These are phyloP conservation scores for Bidens hawaiensis DNA, from an alignment of 140 eudicot genomes.

Conservation along the genomic window DNA sequence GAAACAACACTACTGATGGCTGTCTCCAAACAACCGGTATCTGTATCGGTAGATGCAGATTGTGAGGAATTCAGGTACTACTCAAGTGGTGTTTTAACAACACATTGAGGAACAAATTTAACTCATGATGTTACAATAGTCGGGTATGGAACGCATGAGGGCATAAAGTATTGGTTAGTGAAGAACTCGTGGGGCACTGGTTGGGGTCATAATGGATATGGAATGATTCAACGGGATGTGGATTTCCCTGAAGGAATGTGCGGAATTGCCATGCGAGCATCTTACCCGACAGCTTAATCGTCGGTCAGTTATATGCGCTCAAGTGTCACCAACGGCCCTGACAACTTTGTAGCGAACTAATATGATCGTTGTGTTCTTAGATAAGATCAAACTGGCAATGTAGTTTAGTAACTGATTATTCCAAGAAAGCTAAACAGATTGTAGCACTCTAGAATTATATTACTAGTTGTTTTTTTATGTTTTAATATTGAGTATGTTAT, in stretches of 20 bases:
- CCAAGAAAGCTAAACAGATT: background rate
- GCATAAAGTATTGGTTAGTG: conserved; percentile 34
- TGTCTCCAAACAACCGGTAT: conserved; percentile 11
- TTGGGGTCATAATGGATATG: background rate
- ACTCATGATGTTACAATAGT: conserved; percentile 28
- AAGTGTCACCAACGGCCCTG: background rate
- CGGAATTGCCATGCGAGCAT: background rate
- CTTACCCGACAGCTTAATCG: background rate
- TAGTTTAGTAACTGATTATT: background rate
- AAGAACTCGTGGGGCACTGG: conserved; percentile 27
- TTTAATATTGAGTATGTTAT: no score
- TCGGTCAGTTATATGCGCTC: background rate
- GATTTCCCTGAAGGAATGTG: background rate
- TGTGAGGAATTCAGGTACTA: conserved; percentile 13
- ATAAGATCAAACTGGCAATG: background rate
- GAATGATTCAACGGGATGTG: background rate
- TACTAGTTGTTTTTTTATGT: no score
- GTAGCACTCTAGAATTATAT: background rate
- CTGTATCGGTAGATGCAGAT: conserved; percentile 10
- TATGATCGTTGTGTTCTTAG: background rate
- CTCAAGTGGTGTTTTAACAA: conserved; percentile 13
- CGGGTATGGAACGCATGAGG: conserved; percentile 28
- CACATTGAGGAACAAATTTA: conserved; percentile 18
- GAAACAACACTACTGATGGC: conserved; percentile 2
- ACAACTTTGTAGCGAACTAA: background rate